Percentiles rank a stretch among this genome's conserved stretches.
Conservation (phyloP, 2,329 filamentous ascomycete species). For the Aureobasidium sp. region DNA sequence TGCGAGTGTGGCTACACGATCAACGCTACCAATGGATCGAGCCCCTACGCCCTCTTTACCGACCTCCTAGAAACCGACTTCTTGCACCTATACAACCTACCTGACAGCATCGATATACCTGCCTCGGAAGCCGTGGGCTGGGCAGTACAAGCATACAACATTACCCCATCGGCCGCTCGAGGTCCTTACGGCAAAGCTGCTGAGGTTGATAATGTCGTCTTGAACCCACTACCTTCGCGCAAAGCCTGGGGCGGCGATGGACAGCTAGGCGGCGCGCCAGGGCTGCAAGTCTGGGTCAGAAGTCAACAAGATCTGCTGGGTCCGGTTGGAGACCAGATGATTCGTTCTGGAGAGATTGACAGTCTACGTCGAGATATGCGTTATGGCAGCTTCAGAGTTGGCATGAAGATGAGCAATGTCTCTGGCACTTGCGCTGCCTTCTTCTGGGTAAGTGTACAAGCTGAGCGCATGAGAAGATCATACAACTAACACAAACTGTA, state of each 20-base stretch:
- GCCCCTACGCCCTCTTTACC: conserved; percentile 50
- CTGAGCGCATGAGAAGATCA: background rate
- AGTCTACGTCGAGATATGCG: conserved; percentile 53
- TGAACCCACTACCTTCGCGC: conserved; percentile 41
- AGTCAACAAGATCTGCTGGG: conserved; percentile 21
- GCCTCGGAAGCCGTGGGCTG: conserved; percentile 44
- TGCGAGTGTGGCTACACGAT: conserved; percentile 69
- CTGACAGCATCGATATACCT: conserved; percentile 18
- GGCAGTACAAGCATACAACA: conserved; percentile 59
- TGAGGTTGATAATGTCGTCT: conserved; percentile 47
- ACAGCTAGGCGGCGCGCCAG: conserved; percentile 39
- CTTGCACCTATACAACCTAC: conserved; percentile 44
- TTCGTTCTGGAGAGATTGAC: conserved; percentile 58
- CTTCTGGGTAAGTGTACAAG: conserved; percentile 57
- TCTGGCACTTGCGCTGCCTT: conserved; percentile 68
- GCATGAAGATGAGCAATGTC: conserved; percentile 54
- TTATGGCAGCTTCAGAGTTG: conserved; percentile 62
- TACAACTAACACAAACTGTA: conserved; percentile 25
- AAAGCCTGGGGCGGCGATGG: conserved; percentile 39
- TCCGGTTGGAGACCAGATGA: conserved; percentile 36
- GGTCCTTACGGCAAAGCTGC: conserved; percentile 62
- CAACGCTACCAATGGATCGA: conserved; percentile 32
- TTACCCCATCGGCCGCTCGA: conserved; percentile 48
- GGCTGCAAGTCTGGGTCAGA: conserved; percentile 51
- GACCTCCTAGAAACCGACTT: conserved; percentile 68